Base-by-base conservation (phyloP, 2,329 filamentous ascomycete species). In the Metarhizium sp. region DNA sequence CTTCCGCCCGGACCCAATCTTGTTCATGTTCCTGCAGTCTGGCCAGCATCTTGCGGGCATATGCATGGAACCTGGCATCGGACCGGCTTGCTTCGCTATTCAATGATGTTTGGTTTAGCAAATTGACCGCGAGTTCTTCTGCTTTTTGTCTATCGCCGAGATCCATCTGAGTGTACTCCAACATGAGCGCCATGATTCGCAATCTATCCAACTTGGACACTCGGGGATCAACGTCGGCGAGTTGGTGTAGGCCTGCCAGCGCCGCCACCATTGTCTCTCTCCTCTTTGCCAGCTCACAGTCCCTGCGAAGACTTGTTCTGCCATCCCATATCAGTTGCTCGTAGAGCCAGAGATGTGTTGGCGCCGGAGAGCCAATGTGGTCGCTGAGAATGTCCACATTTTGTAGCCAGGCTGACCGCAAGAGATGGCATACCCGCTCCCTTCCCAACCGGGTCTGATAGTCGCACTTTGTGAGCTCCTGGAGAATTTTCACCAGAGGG, bases 91-190 rank as follows among this genome's bases (percentile, higher is more conserved):
- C 40, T 34, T 57, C 56, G 4, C 53, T 38, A 6, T 59, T 58
- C 6, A 60, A 59, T 36, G 59, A 61, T 16, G 68, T 70, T 16
- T 59, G 61, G 6, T 62, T 34, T 7, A 71, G 61, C 51, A 71
- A 48, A 30, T 61, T 57, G 32, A 62, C 32, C 1, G 68, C 69
- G 36, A 71, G 57, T 34, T 63, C 40, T 56, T 71, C 68, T 1
- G 69, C 69, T 48, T 62, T 63, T 7, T 55, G 59, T 51, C 60
- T 63, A 52, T 71, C 66, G 6, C 62, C 67, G 6, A 71, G 58
- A 34, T 71, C 69, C 69, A 71, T 71, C 51, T 71, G 69, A 7
- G 69, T 71, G 48, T 71, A 71, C 52, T 71, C 69, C 2, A 71
- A 61, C 57, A 63, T 60, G 25, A 71, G 57, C 2, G 69, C 69